phyloP scores from a whole-genome alignment of 2,329 filamentous ascomycete species.

The Pseudogymnoascus sp. region DNA sequence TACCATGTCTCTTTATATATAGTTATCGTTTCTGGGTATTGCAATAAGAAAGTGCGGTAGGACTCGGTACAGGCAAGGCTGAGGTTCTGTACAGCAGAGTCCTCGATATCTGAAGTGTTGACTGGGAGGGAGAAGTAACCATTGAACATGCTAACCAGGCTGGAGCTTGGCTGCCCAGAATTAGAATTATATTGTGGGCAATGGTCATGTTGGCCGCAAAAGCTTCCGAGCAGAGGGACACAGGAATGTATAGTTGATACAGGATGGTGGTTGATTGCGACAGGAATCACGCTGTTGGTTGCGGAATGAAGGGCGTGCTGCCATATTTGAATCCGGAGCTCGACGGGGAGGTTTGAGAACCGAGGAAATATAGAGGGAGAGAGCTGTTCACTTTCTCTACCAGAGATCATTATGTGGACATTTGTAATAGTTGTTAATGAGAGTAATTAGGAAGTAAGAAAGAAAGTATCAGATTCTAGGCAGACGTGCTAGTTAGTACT shows the following conservation, averaged over 20 bases:
- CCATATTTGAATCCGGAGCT: conserved; percentile 13
- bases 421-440: conserved; percentile 8
- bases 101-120: conserved; percentile 13
- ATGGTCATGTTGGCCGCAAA: conserved; percentile 11
- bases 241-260: conserved; percentile 10
- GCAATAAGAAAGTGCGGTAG: conserved; percentile 9
- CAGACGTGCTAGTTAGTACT: conserved; percentile 7
- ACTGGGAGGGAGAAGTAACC: conserved; percentile 9
- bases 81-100: conserved; percentile 10
- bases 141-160: conserved; percentile 12
- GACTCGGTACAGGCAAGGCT: conserved; percentile 11
- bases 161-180: conserved; percentile 11
- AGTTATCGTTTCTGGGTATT: conserved; percentile 10
- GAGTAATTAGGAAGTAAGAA: conserved; percentile 8
- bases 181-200: conserved; percentile 9
- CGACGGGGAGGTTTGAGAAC: conserved; percentile 9
- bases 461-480: conserved; percentile 5
- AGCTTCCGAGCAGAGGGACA: conserved; percentile 10
- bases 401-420: conserved; percentile 10
- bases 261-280: conserved; percentile 12
- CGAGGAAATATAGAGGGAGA: conserved; percentile 11
- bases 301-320: conserved; percentile 11
- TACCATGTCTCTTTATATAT: conserved; percentile 10
- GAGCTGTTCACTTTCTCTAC: conserved; percentile 10
- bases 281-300: conserved; percentile 10